Conservation (phyloP, 805 yeast species). For the Saccharomycopsis amapae region DNA sequence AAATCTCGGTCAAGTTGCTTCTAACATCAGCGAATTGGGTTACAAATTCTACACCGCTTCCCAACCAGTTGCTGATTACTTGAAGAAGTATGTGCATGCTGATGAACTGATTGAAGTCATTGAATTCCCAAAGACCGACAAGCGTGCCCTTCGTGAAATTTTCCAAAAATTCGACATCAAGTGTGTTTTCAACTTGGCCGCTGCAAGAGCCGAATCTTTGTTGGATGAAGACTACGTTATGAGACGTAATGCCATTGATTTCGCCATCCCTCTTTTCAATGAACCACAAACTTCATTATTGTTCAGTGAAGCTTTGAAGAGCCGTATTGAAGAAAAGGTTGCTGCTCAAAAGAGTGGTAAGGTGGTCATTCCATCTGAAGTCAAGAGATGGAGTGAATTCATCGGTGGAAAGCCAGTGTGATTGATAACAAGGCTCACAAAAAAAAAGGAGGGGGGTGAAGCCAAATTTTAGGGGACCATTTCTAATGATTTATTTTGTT, state of each 20-base stretch:
- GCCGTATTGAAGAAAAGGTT: constrained; percentile 47
- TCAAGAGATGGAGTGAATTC: constrained; percentile 93
- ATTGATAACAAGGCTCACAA: neutral
- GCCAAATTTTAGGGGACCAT: neutral
- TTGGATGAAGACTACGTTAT: constrained; percentile 89
- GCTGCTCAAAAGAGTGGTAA: constrained; percentile 39
- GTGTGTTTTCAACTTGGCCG: constrained; percentile 88
- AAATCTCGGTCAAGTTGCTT: constrained; percentile 67
- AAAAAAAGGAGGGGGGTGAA: too few relatives aligned
- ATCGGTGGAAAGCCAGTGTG: constrained; percentile 65
- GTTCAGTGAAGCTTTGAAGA: constrained; percentile 76
- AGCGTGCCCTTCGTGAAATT: constrained; percentile 86
- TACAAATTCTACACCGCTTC: constrained; percentile 79
- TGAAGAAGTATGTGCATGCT: constrained; percentile 44
- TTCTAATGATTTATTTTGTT: neutral
- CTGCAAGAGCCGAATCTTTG: constrained; percentile 77
- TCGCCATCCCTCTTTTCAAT: constrained; percentile 91
- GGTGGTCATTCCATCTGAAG: constrained; percentile 74
- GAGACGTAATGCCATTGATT: constrained; percentile 99
- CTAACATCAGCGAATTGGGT: constrained; percentile 62
- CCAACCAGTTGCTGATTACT: constrained; percentile 61
- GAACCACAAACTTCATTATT: constrained; percentile 90
- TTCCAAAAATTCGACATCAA: constrained; percentile 81
- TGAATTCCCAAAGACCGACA: constrained; percentile 89
- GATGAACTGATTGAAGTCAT: constrained; percentile 43